Base-by-base conservation (phyloP, 2,329 filamentous ascomycete genomes). In the Neocucurbitaria cava region DNA sequence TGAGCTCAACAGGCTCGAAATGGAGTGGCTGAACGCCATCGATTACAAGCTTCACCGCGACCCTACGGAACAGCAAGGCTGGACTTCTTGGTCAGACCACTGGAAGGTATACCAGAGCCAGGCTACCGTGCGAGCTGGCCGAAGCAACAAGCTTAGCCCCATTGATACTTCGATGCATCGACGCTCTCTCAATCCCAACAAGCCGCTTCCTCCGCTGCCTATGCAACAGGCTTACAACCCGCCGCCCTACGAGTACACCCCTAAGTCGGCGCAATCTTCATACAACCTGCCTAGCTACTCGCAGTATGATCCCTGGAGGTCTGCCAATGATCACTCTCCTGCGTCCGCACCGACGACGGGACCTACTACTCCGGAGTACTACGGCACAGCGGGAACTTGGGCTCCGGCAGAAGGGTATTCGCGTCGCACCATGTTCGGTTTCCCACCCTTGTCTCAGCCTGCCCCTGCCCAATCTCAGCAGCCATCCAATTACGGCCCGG, bases 1-100 rank as follows among this genome's bases (percentile, higher is more conserved):
- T 2, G 92, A 96, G 71, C 83, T 97, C 64, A 96, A 96, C 78
- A 82, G 84, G 56, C 85, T 96, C 74, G 93, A 97, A 80, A 86
- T 89, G 68, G 89, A 96, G 66, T 97, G 93, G 93, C 83, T 97
- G 36, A 83, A 86, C 50, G 87, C 88, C 38, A 95, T 96, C 73
- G 83, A 87, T 65, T 96, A 91, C 89, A 84, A 88, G 62, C 86
- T 97, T 49, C 95, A 96, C 72, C 89, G 95, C 72, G 92, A 96
- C 70, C 87, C 93, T 24, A 85, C 91, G 61, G 85, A 88, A 66
- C 87, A 88, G 71, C 87, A 92, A 69, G 92, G 87, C 30, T 89
- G 89, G 72, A 77, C 81, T 44, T 82, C 83, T 26, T 90, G 88
- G 87, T 80, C 85, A 40, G 78, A 82, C 52, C 86, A 86, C 68